Percentiles rank a stretch among this genome's conserved stretches.
Conservation (phyloP, 148 eudicot genomes). For the Beta vulgaris region DNA sequence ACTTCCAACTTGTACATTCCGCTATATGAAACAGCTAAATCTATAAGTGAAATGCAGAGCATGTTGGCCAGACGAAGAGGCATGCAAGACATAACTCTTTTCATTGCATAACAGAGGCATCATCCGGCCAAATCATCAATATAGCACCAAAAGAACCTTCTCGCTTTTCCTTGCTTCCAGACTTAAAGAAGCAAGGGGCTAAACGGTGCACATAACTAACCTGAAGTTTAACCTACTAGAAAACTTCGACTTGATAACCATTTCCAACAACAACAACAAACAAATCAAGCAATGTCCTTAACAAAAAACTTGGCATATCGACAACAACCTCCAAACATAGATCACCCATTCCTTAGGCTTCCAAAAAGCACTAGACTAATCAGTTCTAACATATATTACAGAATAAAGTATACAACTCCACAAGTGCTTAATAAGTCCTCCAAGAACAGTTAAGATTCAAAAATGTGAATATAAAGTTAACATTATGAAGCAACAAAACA, state of each 20-base stretch:
- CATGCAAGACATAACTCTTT: slow-evolving; percentile 15
- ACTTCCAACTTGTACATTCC: not conserved
- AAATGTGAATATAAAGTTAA: too few species aligned
- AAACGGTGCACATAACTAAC: slow-evolving; percentile 22
- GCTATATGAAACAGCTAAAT: not conserved
- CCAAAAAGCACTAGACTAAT: too few species aligned
- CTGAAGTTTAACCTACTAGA: not conserved
- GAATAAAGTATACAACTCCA: too few species aligned
- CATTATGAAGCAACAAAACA: too few species aligned
- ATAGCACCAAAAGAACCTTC: slow-evolving; percentile 33
- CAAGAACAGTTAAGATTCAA: too few species aligned
- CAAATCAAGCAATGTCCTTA: slow-evolving; percentile 1
- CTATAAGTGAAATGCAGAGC: not conserved
- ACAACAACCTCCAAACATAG: not conserved
- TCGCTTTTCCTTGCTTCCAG: slow-evolving; percentile 34
- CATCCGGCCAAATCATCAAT: slow-evolving; percentile 27
- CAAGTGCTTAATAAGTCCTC: too few species aligned
- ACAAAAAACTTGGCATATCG: not conserved
- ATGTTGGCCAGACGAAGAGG: slow-evolving; percentile 19
- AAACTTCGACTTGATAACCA: not conserved
- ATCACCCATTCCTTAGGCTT: not conserved
- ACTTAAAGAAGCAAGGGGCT: slow-evolving; percentile 34
- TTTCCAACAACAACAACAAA: not conserved
- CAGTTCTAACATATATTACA: too few species aligned
- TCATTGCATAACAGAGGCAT: slow-evolving; percentile 16